Evolutionary conservation across 2,329 filamentous ascomycete genomes (phyloP).

Genomic region (Rhinocladiella mackenziei): DNA sequence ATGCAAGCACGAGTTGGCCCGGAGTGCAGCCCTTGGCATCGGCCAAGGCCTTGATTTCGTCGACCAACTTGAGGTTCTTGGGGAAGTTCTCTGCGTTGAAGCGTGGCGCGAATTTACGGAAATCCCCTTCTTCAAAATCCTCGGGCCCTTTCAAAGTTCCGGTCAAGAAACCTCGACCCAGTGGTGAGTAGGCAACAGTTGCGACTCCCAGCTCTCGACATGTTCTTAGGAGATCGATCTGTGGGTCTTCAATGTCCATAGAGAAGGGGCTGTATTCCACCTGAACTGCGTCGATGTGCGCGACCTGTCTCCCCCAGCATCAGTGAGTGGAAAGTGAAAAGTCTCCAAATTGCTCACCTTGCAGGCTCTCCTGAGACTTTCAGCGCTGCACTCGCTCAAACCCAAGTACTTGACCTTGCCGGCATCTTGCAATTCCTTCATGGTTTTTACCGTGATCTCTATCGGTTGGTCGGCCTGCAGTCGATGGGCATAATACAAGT

Average conservation of each 20-base stretch:
- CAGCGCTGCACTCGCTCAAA: constrained; percentile 45
- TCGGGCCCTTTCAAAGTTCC: constrained; percentile 36
- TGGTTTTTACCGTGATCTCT: constrained; percentile 37
- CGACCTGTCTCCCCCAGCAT: constrained; percentile 31
- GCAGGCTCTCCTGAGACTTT: constrained; percentile 47
- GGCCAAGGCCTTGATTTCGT: constrained; percentile 48
- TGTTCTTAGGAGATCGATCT: constrained; percentile 39
- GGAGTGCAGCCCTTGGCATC: constrained; percentile 53
- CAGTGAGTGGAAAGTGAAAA: neutral
- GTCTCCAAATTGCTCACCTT: constrained; percentile 22
- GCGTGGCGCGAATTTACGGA: constrained; percentile 46
- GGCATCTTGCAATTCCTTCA: constrained; percentile 43
- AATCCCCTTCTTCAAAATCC: constrained; percentile 45
- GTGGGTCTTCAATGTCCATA: constrained; percentile 44
- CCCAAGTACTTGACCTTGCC: constrained; percentile 53
- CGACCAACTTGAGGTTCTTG: constrained; percentile 55
- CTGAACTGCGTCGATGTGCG: constrained; percentile 49
- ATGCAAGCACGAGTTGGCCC: constrained; percentile 59
- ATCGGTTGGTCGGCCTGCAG: constrained; percentile 37
- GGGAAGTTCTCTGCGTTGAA: constrained; percentile 53
- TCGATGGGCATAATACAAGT: constrained; percentile 46
- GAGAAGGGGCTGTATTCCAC: constrained; percentile 50
- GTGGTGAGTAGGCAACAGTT: constrained; percentile 40
- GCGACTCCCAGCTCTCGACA: constrained; percentile 48
- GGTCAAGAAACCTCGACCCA: constrained; percentile 39